Conservation (phyloP, 2,329 filamentous ascomycete genomes). For the Periconia digitata region DNA sequence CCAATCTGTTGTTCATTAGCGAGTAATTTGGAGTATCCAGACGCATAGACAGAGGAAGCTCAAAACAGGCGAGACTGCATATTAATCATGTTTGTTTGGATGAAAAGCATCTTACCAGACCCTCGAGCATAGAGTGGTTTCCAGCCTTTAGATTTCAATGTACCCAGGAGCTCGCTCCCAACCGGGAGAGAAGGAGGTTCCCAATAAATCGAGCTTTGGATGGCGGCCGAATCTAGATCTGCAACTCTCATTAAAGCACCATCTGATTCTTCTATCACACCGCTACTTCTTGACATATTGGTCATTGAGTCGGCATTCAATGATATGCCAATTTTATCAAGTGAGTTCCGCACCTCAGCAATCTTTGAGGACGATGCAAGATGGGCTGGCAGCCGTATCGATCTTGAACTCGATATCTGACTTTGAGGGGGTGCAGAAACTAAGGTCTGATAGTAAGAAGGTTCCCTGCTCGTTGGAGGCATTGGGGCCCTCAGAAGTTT, state of each 20-base stretch:
- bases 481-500: not conserved
- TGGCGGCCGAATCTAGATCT: not conserved
- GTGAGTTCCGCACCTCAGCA: constrained; percentile 2
- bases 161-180: constrained; percentile 23
- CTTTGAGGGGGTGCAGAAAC: not conserved
- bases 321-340: constrained; percentile 2
- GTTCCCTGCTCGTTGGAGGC: not conserved
- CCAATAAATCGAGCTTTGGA: constrained; percentile 23
- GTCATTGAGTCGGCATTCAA: not conserved
- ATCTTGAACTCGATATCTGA: not conserved
- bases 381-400: not conserved
- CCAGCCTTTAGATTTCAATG: constrained; percentile 19
- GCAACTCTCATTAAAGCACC: not conserved
- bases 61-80: too few species aligned
- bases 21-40: not conserved
- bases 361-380: not conserved
- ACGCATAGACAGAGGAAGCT: too few species aligned
- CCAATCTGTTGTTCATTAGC: constrained; percentile 5
- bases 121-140: constrained; percentile 17
- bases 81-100: too few species aligned
- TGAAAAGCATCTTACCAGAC: constrained; percentile 16
- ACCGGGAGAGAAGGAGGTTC: constrained; percentile 13
- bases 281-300: not conserved
- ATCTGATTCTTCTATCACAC: not conserved
- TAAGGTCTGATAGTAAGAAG: constrained; percentile 1